Base-by-base conservation (phyloP, 495 filamentous ascomycete species). In the Penicillium goetzii region DNA sequence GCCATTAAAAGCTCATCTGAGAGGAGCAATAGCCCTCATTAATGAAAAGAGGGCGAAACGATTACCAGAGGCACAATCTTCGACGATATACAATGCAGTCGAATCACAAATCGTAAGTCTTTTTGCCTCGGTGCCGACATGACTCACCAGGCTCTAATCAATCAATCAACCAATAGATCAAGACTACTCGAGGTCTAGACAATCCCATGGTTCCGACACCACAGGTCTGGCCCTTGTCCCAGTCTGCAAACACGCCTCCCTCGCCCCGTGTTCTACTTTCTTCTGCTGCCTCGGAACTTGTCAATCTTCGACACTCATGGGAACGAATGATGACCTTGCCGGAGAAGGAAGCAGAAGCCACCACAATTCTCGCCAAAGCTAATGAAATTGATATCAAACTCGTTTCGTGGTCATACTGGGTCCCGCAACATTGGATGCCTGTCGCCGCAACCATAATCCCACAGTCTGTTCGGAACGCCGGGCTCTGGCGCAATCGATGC, bases 401-500 rank as follows among this genome's bases (percentile, higher is more conserved):
- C 0, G 49, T 65, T 0, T 62, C 67, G 26, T 80, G 77, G 77
- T 60, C 68, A 15, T 53, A 70, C 38, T 49, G 56, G 9, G 61
- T 80, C 8, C 75, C 78, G 11, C 14, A 53, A 14, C 57, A 75
- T 36, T 78, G 78, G 79, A 56, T 61, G 0, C 74, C 70, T 17
- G 59, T 61, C 15, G 60, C 69, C 19, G 77, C 78, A 17, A 66
- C 66, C 15, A 64, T 66, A 9, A 78, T 82, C 34, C 72, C 72
- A 1, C 61, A 73, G 59, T 74, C 74, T 10, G 68, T 78, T 32
- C 75, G 68, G 10, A 59, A 72, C 4, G 71, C 73, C 1, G 74
- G 74, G 3, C 55, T 77, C 19, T 89, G 85, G 65, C 76, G 79
- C 11, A 78, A 80, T 56, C 77, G 78, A 33, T 87, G 85, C 63